phyloP scores from a whole-genome alignment of 2,329 filamentous ascomycete genomes.

The Orbilia quercus region DNA sequence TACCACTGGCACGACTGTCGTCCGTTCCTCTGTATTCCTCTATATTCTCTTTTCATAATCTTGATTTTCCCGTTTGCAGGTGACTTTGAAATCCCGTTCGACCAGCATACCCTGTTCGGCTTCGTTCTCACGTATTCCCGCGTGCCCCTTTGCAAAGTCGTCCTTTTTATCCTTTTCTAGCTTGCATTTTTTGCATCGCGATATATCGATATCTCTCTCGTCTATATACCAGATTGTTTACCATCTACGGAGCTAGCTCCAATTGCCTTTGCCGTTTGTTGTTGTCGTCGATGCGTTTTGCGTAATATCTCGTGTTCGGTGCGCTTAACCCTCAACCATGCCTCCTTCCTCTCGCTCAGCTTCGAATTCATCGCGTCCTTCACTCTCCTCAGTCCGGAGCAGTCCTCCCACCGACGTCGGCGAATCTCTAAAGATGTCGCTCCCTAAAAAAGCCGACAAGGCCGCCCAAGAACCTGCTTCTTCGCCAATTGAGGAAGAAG shows the following conservation, averaged over 20 bases:
- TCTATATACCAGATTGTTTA: slow-evolving; percentile 6
- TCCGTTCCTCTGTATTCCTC: slow-evolving; percentile 19
- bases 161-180: not conserved
- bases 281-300: slow-evolving; percentile 42
- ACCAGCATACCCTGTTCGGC: slow-evolving; percentile 13
- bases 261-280: not conserved
- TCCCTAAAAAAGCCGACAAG: slow-evolving; percentile 4
- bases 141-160: not conserved
- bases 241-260: slow-evolving; percentile 16
- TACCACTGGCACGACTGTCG: slow-evolving; percentile 3
- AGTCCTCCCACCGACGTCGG: slow-evolving; percentile 54
- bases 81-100: slow-evolving; percentile 13
- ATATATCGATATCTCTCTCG: slow-evolving; percentile 9
- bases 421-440: slow-evolving; percentile 43
- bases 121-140: slow-evolving; percentile 3
- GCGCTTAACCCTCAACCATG: slow-evolving; percentile 44
- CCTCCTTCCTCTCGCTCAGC: slow-evolving; percentile 49
- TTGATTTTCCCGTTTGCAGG: slow-evolving; percentile 48
- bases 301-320: slow-evolving; percentile 18
- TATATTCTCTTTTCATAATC: slow-evolving; percentile 28
- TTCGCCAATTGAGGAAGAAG: slow-evolving; percentile 23
- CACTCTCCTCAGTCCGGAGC: slow-evolving; percentile 49
- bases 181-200: slow-evolving; percentile 12
- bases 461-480: not conserved
- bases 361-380: slow-evolving; percentile 44